phyloP scores from a whole-genome alignment of 176 grass and related monocot species.

The Aegilops speltoides region DNA sequence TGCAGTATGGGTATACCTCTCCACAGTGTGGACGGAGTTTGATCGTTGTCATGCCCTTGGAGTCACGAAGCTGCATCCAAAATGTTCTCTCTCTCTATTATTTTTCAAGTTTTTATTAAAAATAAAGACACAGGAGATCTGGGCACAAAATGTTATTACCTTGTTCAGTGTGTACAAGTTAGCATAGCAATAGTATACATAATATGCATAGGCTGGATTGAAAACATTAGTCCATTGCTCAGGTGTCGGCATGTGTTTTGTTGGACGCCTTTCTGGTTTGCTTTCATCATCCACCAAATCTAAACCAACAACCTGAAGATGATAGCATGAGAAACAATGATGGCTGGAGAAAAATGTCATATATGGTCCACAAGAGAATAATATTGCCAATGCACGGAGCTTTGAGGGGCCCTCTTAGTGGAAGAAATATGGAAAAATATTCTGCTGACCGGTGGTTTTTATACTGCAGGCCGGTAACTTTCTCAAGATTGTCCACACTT shows the following conservation, averaged over 20 bases:
- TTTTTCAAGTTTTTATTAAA: background rate
- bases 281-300: constrained; percentile 99
- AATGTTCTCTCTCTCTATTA: background rate
- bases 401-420: background rate
- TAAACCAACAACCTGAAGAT: constrained; percentile 80
- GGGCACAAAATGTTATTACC: constrained; percentile 33
- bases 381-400: background rate
- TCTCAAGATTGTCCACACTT: background rate
- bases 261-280: constrained; percentile 94
- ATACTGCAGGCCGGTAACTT: background rate
- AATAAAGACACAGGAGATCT: too few relatives aligned
- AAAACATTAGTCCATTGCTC: constrained; percentile 91
- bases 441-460: background rate
- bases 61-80: constrained; percentile 71
- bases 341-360: background rate
- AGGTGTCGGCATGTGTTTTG: constrained; percentile 93
- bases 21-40: constrained; percentile 95
- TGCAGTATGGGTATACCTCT: constrained; percentile 53
- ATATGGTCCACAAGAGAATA: background rate
- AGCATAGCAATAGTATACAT: constrained; percentile 95
- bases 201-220: constrained; percentile 94
- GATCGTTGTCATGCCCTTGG: constrained; percentile 87
- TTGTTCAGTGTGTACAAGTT: constrained; percentile 92
- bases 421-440: background rate
- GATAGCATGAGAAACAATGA: background rate